These are phyloP conservation scores for Pichia cephalocereana DNA, from an alignment of 805 yeast genomes.

Conservation along the genomic window DNA sequence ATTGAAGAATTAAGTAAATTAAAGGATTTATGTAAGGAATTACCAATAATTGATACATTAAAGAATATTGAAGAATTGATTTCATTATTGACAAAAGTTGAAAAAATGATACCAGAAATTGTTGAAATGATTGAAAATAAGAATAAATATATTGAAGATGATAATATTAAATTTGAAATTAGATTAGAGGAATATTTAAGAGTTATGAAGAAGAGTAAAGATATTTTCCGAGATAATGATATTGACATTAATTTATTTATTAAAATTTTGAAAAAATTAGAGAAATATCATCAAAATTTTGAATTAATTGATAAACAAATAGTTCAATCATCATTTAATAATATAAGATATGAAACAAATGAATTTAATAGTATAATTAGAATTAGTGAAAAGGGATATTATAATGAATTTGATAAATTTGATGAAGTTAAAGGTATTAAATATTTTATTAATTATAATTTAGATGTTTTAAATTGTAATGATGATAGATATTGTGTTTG, in stretches of 20 bases:
- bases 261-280: neutral
- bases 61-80: neutral
- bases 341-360: conserved; percentile 2
- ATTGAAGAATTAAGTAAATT: neutral
- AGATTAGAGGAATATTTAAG: neutral
- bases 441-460: conserved; percentile 5
- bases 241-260: neutral
- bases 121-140: neutral
- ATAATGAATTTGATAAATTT: conserved; percentile 1
- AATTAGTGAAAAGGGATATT: conserved; percentile 7
- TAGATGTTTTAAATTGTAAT: conserved; percentile 13
- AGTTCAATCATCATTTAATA: neutral
- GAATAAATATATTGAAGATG: neutral
- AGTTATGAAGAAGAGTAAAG: neutral
- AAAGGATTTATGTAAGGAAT: neutral
- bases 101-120: neutral
- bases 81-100: neutral
- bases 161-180: neutral
- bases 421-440: conserved; percentile 1
- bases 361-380: neutral
- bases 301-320: conserved; percentile 1
- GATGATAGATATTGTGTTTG: conserved; percentile 46
- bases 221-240: neutral
- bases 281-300: neutral
- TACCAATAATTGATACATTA: conserved; percentile 2